Evolutionary conservation across 2,329 filamentous ascomycete genomes (phyloP), one percentile per base, ranked within the genome.

Genomic region (Stemphylium vesicarium): DNA sequence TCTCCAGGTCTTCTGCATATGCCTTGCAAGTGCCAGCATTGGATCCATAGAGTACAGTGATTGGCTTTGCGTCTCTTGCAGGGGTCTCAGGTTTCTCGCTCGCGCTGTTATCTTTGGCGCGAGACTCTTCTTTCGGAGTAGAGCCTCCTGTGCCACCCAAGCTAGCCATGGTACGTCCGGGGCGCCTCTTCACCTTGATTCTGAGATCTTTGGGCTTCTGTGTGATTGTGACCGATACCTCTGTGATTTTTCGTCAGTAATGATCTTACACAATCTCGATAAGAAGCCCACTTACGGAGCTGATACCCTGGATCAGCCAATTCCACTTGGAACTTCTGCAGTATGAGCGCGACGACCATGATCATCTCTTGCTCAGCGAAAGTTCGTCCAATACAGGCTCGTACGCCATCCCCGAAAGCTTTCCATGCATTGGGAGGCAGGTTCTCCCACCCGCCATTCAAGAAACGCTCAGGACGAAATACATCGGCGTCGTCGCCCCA

Each of bases 1-100:
- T 78, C 0, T 86, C 86, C 10, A 92, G 71, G 24, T 83, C 79
- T 58, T 88, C 82, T 1, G 89, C 86, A 40, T 92, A 80, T 1
- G 85, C 80, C 71, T 92, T 87, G 69, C 89, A 92, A 1, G 89
- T 92, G 0, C 89, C 89, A 2, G 85, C 86, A 68, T 91, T 91
- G 15, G 87, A 89, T 2, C 90, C 90, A 66, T 90, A 92, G 38
- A 87, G 83, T 16, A 93, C 82, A n/a, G 83, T 83, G 60, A 93
- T 78, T 1, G 80, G 78, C 60, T 81, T 81, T 35, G 35, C 50
- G 2, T 49, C 56, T 40, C 66, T 12, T 35, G 15, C 12, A 18
- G 39, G 32, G 16, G 20, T 1, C 2, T 43, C 24, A 13, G 15
- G 12, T 39, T 39, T 29, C n/a, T 11, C 16, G 15, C 40, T 44